A percentile compares a stretch with the other conserved stretches of the same genome.
These are phyloP conservation scores for Buxus sempervirens DNA, from an alignment of 164 flowering plant genomes.

Conservation along the genomic window DNA sequence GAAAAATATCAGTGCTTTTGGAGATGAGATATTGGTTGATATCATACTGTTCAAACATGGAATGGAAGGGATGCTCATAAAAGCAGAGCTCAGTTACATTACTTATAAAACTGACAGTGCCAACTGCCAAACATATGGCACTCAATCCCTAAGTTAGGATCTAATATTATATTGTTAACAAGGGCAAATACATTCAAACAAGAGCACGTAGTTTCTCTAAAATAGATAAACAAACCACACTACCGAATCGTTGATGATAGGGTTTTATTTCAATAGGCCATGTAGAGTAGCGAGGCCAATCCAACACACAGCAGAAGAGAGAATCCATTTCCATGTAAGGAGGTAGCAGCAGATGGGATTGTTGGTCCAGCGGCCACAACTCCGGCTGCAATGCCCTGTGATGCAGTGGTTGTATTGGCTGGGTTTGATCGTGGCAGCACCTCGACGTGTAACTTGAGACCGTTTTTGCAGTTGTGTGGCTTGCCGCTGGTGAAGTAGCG, in stretches of 20 bases:
- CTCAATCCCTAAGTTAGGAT: too few species aligned
- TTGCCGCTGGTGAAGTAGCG: conserved; percentile 69
- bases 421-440: conserved; percentile 31
- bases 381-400: neutral
- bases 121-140: too few species aligned
- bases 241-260: neutral
- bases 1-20: too few species aligned
- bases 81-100: too few species aligned
- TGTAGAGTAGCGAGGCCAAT: conserved; percentile 3
- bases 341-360: conserved; percentile 29
- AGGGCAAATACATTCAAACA: too few species aligned
- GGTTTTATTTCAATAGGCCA: neutral
- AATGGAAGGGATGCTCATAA: too few species aligned
- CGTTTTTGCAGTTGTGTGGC: conserved; percentile 58
- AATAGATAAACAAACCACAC: neutral
- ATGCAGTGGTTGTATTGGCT: conserved; percentile 2
- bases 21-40: too few species aligned
- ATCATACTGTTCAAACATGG: too few species aligned
- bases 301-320: conserved; percentile 11
- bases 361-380: conserved; percentile 28
- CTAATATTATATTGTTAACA: too few species aligned
- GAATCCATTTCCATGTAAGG: neutral
- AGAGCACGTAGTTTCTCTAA: too few species aligned
- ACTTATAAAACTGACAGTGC: too few species aligned
- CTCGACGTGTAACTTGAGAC: conserved; percentile 60